These are phyloP conservation scores for Boletus eberwhitei DNA, from an alignment of 768 basidiomycete species.

Conservation along the genomic window DNA sequence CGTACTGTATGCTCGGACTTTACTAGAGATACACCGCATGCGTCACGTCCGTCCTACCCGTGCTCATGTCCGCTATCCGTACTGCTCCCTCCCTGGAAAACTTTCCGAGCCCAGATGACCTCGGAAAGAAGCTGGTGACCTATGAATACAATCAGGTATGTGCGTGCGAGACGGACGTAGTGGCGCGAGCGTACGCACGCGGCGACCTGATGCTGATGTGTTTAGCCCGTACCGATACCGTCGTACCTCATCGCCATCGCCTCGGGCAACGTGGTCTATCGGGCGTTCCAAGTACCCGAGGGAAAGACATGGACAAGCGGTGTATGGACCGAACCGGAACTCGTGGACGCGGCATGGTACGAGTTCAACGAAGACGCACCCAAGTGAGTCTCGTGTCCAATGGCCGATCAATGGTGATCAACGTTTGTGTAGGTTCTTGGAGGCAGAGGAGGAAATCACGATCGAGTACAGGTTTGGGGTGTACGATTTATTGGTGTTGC, in stretches of 20 bases:
- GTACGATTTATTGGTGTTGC: conserved; percentile 84
- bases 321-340: conserved; percentile 86
- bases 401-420: background rate
- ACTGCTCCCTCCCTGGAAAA: conserved; percentile 67
- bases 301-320: conserved; percentile 78
- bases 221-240: conserved; percentile 76
- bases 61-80: conserved; percentile 82
- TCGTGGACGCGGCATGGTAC: conserved; percentile 75
- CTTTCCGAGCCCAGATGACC: conserved; percentile 62
- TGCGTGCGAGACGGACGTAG: background rate
- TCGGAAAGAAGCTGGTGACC: conserved; percentile 67
- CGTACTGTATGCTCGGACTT: background rate
- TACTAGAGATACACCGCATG: conserved; percentile 70
- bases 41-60: conserved; percentile 73
- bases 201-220: background rate
- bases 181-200: background rate
- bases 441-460: conserved; percentile 65
- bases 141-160: conserved; percentile 77
- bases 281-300: conserved; percentile 52
- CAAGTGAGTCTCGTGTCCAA: conserved; percentile 39
- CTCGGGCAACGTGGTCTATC: conserved; percentile 76
- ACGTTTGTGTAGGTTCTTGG: conserved; percentile 54
- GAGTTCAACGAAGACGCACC: conserved; percentile 88
- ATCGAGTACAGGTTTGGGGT: conserved; percentile 79
- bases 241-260: conserved; percentile 90